Conservation (phyloP, 2,329 filamentous ascomycete species). For the Colletotrichum camelliae region DNA sequence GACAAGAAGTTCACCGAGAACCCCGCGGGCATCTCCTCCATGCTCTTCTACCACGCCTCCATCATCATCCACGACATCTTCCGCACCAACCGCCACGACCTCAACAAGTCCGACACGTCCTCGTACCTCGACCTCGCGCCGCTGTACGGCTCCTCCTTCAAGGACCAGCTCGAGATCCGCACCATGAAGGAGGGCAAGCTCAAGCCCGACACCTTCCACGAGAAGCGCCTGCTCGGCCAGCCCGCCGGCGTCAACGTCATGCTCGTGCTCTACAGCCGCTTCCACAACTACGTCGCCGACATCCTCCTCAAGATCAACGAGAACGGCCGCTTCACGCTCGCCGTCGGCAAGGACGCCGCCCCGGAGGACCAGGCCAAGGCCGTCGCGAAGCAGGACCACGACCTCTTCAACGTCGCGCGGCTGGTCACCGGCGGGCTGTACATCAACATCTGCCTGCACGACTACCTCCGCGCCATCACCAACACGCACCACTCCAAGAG, state of each 20-base stretch:
- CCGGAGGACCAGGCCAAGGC: conserved; percentile 51
- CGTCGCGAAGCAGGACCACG: conserved; percentile 76
- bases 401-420: conserved; percentile 79
- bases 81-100: conserved; percentile 59
- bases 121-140: conserved; percentile 79
- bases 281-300: conserved; percentile 86
- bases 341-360: conserved; percentile 19
- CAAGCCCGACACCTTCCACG: conserved; percentile 74
- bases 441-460: conserved; percentile 74
- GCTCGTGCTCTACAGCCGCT: conserved; percentile 78
- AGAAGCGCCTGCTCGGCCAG: conserved; percentile 72
- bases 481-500: conserved; percentile 64
- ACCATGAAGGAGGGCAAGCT: conserved; percentile 70
- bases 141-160: conserved; percentile 71
- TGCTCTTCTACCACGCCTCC: conserved; percentile 77
- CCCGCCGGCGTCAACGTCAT: conserved; percentile 72
- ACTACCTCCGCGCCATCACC: conserved; percentile 67
- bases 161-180: conserved; percentile 67
- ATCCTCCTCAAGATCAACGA: conserved; percentile 87
- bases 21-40: conserved; percentile 74
- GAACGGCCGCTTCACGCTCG: conserved; percentile 73
- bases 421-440: conserved; percentile 77
- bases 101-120: conserved; percentile 69
- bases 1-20: conserved; percentile 61
- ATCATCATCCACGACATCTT: conserved; percentile 58